These are phyloP conservation scores for Thermomyces lanuginosus DNA, from an alignment of 2,329 filamentous ascomycete species.

Conservation along the genomic window DNA sequence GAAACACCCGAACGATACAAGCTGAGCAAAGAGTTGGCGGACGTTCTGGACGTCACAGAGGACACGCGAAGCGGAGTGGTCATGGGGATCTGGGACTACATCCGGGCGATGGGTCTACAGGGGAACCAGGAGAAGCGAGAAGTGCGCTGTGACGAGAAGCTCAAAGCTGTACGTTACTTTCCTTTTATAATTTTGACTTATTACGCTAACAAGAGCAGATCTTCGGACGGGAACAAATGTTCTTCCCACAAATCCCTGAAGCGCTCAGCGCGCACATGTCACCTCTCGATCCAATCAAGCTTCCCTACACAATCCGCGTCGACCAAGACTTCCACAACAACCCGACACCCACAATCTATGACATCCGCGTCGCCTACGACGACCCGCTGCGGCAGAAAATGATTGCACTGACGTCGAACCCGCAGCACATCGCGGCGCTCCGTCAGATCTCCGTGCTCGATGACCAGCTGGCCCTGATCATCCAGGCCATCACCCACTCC, in stretches of 20 bases:
- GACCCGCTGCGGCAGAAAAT: constrained; percentile 60
- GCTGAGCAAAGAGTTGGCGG: constrained; percentile 61
- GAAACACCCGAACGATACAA: constrained; percentile 74
- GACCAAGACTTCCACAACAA: constrained; percentile 66
- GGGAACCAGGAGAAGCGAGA: constrained; percentile 90
- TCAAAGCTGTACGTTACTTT: constrained; percentile 49
- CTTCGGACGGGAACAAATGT: constrained; percentile 57
- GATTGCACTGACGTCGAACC: constrained; percentile 48
- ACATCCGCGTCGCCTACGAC: constrained; percentile 69
- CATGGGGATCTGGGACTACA: constrained; percentile 91
- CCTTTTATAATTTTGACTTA: constrained; percentile 1
- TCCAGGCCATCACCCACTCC: constrained; percentile 68
- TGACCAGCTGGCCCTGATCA: constrained; percentile 65
- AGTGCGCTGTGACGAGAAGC: constrained; percentile 72
- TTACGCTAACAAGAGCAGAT: constrained; percentile 35
- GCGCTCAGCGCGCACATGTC: constrained; percentile 64
- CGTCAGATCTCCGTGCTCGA: constrained; percentile 63
- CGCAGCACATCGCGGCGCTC: constrained; percentile 54
- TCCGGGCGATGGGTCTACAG: constrained; percentile 67
- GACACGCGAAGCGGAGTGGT: constrained; percentile 77
- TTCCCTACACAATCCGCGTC: constrained; percentile 85
- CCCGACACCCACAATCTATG: constrained; percentile 70
- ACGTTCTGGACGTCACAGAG: constrained; percentile 71
- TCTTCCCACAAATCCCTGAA: constrained; percentile 71
- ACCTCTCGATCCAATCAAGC: constrained; percentile 62